Evolutionary conservation across 163 green algal species (phyloP), one percentile per base, ranked within the genome.

Genomic region (Chlorella variabilis): DNA sequence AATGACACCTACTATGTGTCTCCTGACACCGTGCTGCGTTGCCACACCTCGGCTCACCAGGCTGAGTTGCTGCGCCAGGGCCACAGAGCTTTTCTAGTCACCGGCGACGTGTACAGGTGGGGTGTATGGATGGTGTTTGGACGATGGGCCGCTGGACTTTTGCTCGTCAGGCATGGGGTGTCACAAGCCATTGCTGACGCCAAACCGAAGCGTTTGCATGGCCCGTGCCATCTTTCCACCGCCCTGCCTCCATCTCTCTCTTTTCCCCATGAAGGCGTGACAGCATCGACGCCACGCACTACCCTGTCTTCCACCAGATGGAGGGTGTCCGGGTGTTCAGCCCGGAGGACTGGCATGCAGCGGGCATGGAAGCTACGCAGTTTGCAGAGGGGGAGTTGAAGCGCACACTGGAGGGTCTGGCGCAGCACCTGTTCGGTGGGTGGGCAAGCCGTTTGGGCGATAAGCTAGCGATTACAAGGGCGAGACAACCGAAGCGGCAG

Each of bases 1-100:
- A 99, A 99, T 86, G 97, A 99, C 91, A 99, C 97, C 1, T 99
- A 99, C 92, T 99, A 99, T 78, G 93, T 99, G 4, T 85, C 94
- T 81, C 76, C 83, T 6, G 79, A 94, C 29, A 96, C 88, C 23
- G 94, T 99, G 77, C 91, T 99, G 77, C 93, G 97, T 25, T 99
- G 97, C 90, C 97, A 99, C 92, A 99, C 97, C 17, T 97, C 91
- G 17, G 97, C 97, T 2, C 97, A 99, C 83, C 96, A 99, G 89
- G 90, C 94, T n/a, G 92, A 99, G 89, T 90, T 95, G 71, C 92
- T 99, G 68, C 89, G 94, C 27, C 68, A 87, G 25, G 96, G 96
- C 25, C 71, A 95, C 61, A 79, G 70, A 0, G 88, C 89, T 5
- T 98, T 98, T 80, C 89, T 98, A 0, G 86, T 96, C 11, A 98